Evolutionary conservation across 768 basidiomycete genomes (phyloP).

Genomic region (Mycena leptocephala): DNA sequence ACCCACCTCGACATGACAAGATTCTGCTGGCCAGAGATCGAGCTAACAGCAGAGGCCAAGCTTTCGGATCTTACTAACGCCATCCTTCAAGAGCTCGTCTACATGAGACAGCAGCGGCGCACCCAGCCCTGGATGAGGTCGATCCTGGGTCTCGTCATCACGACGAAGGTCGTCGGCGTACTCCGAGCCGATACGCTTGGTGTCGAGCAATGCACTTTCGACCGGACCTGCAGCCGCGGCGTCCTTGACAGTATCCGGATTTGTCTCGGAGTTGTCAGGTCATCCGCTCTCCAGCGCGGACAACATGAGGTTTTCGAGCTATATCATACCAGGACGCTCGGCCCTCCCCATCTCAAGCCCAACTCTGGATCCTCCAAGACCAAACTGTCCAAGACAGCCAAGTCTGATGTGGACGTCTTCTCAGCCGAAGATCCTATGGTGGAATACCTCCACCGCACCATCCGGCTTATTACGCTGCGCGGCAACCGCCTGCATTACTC

Average conservation of each 20-base stretch:
- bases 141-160: constrained; percentile 11
- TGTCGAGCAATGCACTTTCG: constrained; percentile 13
- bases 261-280: constrained; percentile 11
- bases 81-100: constrained; percentile 14
- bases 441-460: constrained; percentile 18
- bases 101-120: constrained; percentile 24
- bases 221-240: constrained; percentile 13
- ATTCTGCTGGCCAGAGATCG: constrained; percentile 19
- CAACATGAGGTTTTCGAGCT: constrained; percentile 24
- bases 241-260: constrained; percentile 18
- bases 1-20: constrained; percentile 5
- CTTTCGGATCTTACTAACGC: not conserved
- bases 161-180: constrained; percentile 10
- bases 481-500: constrained; percentile 11
- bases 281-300: constrained; percentile 19
- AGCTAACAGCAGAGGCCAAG: constrained; percentile 1
- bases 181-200: constrained; percentile 24
- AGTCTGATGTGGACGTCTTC: not conserved
- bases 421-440: constrained; percentile 3
- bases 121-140: constrained; percentile 27
- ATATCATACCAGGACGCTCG: constrained; percentile 2
- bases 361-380: not conserved
- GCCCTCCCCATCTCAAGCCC: constrained; percentile 9
- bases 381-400: not conserved
- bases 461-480: constrained; percentile 14